Conservation (phyloP, 208 protist genomes). For the Acanthamoeba sp. region DNA sequence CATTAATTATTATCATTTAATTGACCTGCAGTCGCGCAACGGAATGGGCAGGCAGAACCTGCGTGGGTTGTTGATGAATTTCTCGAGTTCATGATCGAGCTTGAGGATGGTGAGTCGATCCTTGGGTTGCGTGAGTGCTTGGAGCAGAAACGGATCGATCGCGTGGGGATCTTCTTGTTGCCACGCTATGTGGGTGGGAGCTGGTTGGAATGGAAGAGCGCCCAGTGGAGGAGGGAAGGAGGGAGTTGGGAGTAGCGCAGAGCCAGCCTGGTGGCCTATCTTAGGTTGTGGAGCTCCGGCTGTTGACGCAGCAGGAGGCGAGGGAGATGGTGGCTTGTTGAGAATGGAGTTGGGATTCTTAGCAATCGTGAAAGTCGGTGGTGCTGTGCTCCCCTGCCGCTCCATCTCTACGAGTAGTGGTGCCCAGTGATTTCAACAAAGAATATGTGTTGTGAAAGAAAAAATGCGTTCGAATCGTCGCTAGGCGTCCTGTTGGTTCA, state of each 20-base stretch:
- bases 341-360: neutral
- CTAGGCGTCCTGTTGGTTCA: too few species aligned
- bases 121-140: conserved; percentile 35
- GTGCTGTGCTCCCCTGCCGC: neutral
- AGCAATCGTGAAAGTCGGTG: neutral
- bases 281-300: neutral
- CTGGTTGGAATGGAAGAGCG: too few species aligned
- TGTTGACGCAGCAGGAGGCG: neutral
- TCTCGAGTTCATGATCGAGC: conserved; percentile 71
- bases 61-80: conserved; percentile 35
- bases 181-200: too few species aligned
- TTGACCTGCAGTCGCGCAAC: neutral
- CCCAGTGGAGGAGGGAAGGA: neutral
- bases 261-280: neutral
- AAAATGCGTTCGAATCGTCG: neutral
- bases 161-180: neutral
- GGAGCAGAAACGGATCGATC: conserved; percentile 69
- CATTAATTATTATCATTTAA: neutral
- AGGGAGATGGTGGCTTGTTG: neutral
- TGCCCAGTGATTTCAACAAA: neutral
- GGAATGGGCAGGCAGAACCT: too few species aligned
- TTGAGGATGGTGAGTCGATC: conserved; percentile 73
- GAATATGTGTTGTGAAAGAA: neutral
- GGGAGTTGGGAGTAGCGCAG: neutral
- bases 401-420: neutral